Evolutionary conservation across 1,139 yeast genomes (phyloP).

Genomic region (Taphrina pruni): DNA sequence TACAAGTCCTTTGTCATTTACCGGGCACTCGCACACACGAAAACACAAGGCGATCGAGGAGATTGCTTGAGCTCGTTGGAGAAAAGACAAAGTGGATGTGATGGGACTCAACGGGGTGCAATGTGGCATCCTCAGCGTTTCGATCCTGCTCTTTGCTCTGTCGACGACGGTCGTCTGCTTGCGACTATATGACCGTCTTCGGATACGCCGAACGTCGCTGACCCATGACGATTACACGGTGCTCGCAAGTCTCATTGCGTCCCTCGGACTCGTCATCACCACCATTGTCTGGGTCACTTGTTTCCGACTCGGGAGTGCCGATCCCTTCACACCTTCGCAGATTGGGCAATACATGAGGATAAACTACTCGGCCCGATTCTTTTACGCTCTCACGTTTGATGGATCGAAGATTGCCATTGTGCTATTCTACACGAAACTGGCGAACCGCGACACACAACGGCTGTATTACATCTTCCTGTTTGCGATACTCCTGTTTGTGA

Average conservation of each 20-base stretch:
- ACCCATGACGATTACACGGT: slow-evolving; percentile 31
- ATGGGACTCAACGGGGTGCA: slow-evolving; percentile 33
- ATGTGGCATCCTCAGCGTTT: slow-evolving; percentile 8
- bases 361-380: slow-evolving; percentile 18
- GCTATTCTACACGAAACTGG: slow-evolving; percentile 24
- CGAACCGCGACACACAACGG: slow-evolving; percentile 23
- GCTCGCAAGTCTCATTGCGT: slow-evolving; percentile 1
- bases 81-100: background rate
- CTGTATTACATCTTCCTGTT: slow-evolving; percentile 22
- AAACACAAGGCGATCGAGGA: too few relatives aligned
- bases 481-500: slow-evolving; percentile 19
- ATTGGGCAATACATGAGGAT: slow-evolving; percentile 10
- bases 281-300: slow-evolving; percentile 30
- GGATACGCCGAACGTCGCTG: background rate
- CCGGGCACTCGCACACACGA: too few relatives aligned
- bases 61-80: too few relatives aligned
- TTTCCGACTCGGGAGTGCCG: slow-evolving; percentile 16
- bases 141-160: slow-evolving; percentile 11
- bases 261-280: slow-evolving; percentile 10
- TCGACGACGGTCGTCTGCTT: slow-evolving; percentile 32
- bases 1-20: background rate
- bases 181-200: slow-evolving; percentile 21
- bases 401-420: slow-evolving; percentile 31
- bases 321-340: slow-evolving; percentile 4
- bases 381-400: slow-evolving; percentile 34